Percentiles rank a stretch among this genome's conserved stretches.
Conservation (phyloP, 2,329 filamentous ascomycete species). For the Arthrobotrys entomopaga region DNA sequence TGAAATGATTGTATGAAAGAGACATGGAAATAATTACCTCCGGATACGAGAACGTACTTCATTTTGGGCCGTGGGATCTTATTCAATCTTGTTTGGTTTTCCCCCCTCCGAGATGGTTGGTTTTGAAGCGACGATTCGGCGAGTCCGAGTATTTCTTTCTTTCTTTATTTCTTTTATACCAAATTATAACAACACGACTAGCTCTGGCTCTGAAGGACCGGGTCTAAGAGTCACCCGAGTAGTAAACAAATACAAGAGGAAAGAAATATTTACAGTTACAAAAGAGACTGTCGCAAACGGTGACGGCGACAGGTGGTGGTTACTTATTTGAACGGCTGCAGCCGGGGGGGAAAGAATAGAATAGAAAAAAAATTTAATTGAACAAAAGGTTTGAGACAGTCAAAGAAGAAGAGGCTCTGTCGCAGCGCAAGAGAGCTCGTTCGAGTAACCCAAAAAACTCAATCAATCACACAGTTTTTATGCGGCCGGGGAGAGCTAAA, state of each 20-base stretch:
- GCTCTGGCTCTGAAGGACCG: not conserved
- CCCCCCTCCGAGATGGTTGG: not conserved
- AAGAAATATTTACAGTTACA: slow-evolving; percentile 34
- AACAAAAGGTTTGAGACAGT: slow-evolving; percentile 14
- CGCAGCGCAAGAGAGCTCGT: slow-evolving; percentile 51
- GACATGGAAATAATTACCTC: slow-evolving; percentile 68
- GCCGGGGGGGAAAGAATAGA: too few species aligned
- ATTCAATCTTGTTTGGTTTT: slow-evolving; percentile 34
- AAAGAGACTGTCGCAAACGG: not conserved
- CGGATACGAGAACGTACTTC: slow-evolving; percentile 84
- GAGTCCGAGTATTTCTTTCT: too few species aligned
- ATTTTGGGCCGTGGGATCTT: slow-evolving; percentile 64
- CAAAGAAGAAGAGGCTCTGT: not conserved
- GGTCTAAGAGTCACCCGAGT: slow-evolving; percentile 37
- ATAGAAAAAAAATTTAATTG: slow-evolving; percentile 37
- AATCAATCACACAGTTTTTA: too few species aligned
- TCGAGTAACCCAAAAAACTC: slow-evolving; percentile 17
- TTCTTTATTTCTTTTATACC: too few species aligned
- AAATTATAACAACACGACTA: too few species aligned
- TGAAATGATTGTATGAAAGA: slow-evolving; percentile 11
- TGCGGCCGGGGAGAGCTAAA: too few species aligned
- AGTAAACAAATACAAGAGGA: not conserved
- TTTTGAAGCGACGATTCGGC: too few species aligned
- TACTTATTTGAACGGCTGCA: too few species aligned
- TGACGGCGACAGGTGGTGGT: not conserved